Base-by-base conservation (phyloP, 108 stramenopile species). In the Nannochloropsis granulata region DNA sequence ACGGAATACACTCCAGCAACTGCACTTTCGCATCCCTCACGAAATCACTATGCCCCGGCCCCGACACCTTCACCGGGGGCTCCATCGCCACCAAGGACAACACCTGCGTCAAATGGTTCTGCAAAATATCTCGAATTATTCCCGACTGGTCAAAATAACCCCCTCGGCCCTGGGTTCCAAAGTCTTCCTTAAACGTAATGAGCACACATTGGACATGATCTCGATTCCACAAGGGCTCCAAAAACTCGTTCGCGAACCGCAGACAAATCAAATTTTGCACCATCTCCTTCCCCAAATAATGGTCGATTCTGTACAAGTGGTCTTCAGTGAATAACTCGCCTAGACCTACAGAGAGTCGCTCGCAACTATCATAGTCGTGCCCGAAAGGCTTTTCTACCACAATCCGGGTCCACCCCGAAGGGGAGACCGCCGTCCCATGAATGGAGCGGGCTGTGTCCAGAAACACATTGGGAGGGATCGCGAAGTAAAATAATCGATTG, bases 301-400 rank as follows among this genome's bases (percentile, higher is more conserved):
- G 98, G 85, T 99, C 98, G 83, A 99, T 99, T 13, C 98, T 94
- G 91, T 94, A 99, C 45, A 97, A 84, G 42, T 92, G 90, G 78
- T 94, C 89, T 87, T 99, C 98, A 21, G 91, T 85, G 90, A 96
- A 96, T 81, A 93, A 92, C 79, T 89, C 79, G 26, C 83, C 86
- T 83, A 96, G 80, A 24, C 90, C 90, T 24, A 44, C 78, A 42
- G 93, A 89, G 5, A 96, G 92, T 84, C 93, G 91, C 45, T 92
- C 93, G 84, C 93, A 94, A 25, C 23, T 45, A 24, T 94, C 94
- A 81, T 94, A 90, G 89, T 97, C 96, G 21, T 93, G 92, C 24
- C 98, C 98, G 89, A 99, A 99, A 34, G 98, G 98, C 88, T 99
- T 99, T 90, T 99, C 98, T 23, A 98, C 93, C 82, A 99, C 94